Base-by-base conservation (phyloP, 306 rosid genomes). In the Ziziphus jujuba region DNA sequence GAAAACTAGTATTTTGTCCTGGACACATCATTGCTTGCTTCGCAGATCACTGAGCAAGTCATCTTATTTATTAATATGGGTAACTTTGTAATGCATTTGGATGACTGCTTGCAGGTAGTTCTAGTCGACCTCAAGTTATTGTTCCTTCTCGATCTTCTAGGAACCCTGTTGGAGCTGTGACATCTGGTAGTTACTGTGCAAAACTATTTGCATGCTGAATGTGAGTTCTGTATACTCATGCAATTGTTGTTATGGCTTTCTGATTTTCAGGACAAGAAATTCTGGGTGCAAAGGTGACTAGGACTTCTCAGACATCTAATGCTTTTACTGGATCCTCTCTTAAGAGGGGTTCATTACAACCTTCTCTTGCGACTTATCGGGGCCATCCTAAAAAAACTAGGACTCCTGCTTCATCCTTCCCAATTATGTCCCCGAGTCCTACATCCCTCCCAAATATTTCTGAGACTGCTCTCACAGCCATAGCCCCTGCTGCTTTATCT, bases 61-160 rank as follows among this genome's bases (percentile, higher is more conserved):
- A 55, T 62, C 70, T 31, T 56, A 19, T 63, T 7, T 55, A 38
- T n/a, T 53, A 19, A 61, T 25, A 20, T 62, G 55, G 35, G 45
- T 54, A 7, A 36, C 43, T 70, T 35, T 48, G 66, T 60, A 52
- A 71, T 45, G 11, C 45, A 23, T 61, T 23, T n/a, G 19, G 47
- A 25, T 61, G 69, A 48, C 20, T 68, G 28, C 51, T 65, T 56
- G 57, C 60, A 56, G 77, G 71, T 65, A 59, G 47, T 65, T 58
- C 20, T 56, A 34, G 56, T 36, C 49, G 35, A 22, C 55, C 66
- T 49, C 66, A 17, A 57, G 52, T 50, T 55, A 5, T 22, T 5
- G 6, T 33, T 35, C 54, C 54, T 48, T 44, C n/a, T 48, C 54
- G 2, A 15, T 38, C 72, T 48, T 65, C 54, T 57, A 49, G 45